phyloP scores from a whole-genome alignment of 208 protist genomes.

The Sergeia podlipaevii region DNA sequence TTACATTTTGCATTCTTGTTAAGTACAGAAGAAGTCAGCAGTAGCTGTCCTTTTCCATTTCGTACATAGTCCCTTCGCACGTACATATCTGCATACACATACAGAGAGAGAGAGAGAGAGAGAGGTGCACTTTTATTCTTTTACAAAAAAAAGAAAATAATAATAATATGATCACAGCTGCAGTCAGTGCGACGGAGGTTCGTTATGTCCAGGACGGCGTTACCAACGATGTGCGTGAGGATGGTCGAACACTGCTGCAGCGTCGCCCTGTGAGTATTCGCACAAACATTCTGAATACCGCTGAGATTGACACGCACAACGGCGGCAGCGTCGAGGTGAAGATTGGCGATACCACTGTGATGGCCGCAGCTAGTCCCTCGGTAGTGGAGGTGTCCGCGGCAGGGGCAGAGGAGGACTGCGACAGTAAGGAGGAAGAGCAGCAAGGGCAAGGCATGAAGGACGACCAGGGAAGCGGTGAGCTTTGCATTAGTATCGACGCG shows the following conservation, averaged over 20 bases:
- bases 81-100: too few relatives aligned
- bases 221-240: conserved; percentile 54
- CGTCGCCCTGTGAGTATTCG: conserved; percentile 46
- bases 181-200: conserved; percentile 67
- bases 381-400: conserved; percentile 46
- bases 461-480: conserved; percentile 20
- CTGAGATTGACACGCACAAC: conserved; percentile 27
- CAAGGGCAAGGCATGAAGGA: conserved; percentile 4
- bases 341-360: conserved; percentile 43
- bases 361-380: conserved; percentile 54
- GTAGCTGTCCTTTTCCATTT: too few relatives aligned
- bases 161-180: conserved; percentile 14
- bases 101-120: too few relatives aligned
- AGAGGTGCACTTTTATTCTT: too few relatives aligned
- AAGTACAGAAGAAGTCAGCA: too few relatives aligned
- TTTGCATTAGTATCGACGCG: conserved; percentile 71
- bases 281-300: not conserved
- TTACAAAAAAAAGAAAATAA: too few relatives aligned
- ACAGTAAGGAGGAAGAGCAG: conserved; percentile 11
- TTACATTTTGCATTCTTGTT: too few relatives aligned
- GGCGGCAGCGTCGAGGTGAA: conserved; percentile 61
- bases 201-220: conserved; percentile 69
- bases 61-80: too few relatives aligned
- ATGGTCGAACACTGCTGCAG: conserved; percentile 79
- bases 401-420: conserved; percentile 8